phyloP scores from a whole-genome alignment of 371 early-diverging fungal genomes.

The Zopfochytrium polystomum region DNA sequence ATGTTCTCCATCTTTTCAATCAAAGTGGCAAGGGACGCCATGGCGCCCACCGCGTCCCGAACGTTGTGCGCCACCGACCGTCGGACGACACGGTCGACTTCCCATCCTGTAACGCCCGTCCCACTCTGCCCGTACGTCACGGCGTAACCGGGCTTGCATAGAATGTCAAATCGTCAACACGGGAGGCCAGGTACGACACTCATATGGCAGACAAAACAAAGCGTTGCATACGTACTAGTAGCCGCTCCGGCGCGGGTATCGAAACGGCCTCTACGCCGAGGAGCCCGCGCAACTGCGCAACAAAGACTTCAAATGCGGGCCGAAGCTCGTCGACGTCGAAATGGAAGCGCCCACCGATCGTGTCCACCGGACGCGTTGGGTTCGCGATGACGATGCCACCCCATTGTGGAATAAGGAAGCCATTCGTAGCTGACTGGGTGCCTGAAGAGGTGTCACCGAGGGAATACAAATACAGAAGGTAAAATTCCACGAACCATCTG shows the following conservation, averaged over 20 bases:
- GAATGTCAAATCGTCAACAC: not conserved
- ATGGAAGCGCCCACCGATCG: not conserved
- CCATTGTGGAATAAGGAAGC: constrained; percentile 89
- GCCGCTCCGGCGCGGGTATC: constrained; percentile 9
- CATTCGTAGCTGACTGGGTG: constrained; percentile 52
- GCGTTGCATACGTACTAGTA: constrained; percentile 12
- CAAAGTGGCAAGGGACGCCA: constrained; percentile 75
- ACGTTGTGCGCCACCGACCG: constrained; percentile 66
- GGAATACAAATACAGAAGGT: constrained; percentile 3
- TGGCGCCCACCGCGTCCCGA: constrained; percentile 66
- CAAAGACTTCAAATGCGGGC: constrained; percentile 69
- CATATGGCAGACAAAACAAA: not conserved
- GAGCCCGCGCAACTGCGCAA: constrained; percentile 75
- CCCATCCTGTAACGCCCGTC: constrained; percentile 64
- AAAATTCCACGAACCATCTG: not conserved
- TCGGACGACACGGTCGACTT: constrained; percentile 70
- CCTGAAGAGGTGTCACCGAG: constrained; percentile 16
- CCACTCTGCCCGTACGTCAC: constrained; percentile 21
- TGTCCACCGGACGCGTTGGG: constrained; percentile 12
- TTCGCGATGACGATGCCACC: constrained; percentile 85
- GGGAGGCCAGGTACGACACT: not conserved
- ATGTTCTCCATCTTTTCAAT: constrained; percentile 80
- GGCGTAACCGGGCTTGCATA: constrained; percentile 21
- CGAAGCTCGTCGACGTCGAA: constrained; percentile 52
- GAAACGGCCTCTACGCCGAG: constrained; percentile 59